Percentiles rank a stretch among this genome's conserved stretches.
Evolutionary conservation across 306 rosid genomes (phyloP).

Genomic region (Sicyos edulis): DNA sequence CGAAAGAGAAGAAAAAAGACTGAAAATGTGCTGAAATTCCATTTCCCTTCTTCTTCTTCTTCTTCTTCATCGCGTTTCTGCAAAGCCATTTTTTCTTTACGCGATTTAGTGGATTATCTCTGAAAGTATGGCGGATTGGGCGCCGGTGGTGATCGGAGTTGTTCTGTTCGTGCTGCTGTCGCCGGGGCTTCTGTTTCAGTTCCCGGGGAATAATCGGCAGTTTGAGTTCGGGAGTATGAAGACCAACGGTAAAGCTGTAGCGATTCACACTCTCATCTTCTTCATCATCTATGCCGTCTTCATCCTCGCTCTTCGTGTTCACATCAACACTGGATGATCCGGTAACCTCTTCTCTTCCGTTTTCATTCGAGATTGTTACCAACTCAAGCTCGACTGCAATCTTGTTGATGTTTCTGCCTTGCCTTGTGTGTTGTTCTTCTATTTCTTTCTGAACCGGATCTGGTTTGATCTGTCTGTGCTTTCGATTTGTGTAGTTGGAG

Average conservation of each 20-base stretch:
- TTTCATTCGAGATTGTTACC: not conserved
- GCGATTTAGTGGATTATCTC: not conserved
- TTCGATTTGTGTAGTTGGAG: conserved; percentile 10
- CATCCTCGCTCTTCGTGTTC: conserved; percentile 63
- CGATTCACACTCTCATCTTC: conserved; percentile 83
- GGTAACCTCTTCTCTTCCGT: not conserved
- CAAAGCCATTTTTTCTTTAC: not conserved
- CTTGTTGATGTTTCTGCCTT: not conserved
- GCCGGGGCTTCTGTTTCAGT: conserved; percentile 72
- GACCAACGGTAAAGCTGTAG: conserved; percentile 84
- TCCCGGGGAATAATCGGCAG: conserved; percentile 64
- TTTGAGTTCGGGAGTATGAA: conserved; percentile 81
- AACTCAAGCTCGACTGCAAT: not conserved
- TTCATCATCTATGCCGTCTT: conserved; percentile 61
- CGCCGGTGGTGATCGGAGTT: conserved; percentile 81
- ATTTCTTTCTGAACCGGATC: not conserved
- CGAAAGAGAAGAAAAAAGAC: not conserved
- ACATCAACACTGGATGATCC: conserved; percentile 74
- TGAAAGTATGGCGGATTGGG: conserved; percentile 82
- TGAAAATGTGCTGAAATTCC: not conserved
- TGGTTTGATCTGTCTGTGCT: conserved; percentile 11
- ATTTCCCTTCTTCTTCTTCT: not conserved
- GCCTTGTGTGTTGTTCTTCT: not conserved
- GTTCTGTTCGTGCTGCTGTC: conserved; percentile 80
- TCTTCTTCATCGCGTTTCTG: conserved; percentile 13